These are phyloP conservation scores for Alternaria ventricosa DNA, from an alignment of 2,329 filamentous ascomycete genomes.

Conservation along the genomic window DNA sequence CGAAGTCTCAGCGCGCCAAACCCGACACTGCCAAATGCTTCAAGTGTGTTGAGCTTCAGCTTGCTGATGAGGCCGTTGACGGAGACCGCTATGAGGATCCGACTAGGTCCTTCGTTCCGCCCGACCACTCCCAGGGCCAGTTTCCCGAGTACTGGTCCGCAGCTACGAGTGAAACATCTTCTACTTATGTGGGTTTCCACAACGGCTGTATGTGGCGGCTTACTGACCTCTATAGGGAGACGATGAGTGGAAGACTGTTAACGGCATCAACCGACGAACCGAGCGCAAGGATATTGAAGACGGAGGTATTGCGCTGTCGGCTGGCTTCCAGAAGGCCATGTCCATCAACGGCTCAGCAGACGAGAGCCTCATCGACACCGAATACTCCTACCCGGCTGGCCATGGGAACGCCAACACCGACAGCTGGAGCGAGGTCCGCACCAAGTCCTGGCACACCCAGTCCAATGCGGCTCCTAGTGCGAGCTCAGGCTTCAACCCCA, in stretches of 20 bases:
- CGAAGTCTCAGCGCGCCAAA: conserved; percentile 56
- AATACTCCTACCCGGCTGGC: conserved; percentile 16
- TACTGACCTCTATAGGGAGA: conserved; percentile 23
- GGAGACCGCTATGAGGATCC: conserved; percentile 41
- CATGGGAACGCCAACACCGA: conserved; percentile 6
- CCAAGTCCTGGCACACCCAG: conserved; percentile 34
- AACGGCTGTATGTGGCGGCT: background rate
- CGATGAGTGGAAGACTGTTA: conserved; percentile 12
- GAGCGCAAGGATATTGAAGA: conserved; percentile 4
- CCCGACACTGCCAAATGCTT: conserved; percentile 51
- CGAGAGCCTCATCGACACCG: conserved; percentile 28
- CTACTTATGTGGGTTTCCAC: conserved; percentile 26
- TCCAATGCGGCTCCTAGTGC: conserved; percentile 15
- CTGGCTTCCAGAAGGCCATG: conserved; percentile 21
- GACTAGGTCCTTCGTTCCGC: no score
- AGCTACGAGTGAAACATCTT: conserved; percentile 15
- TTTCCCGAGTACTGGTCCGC: conserved; percentile 32
- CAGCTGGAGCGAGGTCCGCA: conserved; percentile 19
- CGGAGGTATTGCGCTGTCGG: conserved; percentile 24
- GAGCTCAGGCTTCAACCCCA: conserved; percentile 25
- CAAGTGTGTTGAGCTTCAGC: conserved; percentile 36
- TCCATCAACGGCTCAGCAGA: conserved; percentile 15
- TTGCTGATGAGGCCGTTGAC: conserved; percentile 30
- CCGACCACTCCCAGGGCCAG: conserved; percentile 17
- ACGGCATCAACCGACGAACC: conserved; percentile 1